phyloP scores from a whole-genome alignment of 2,329 filamentous ascomycete genomes.

The Alternaria ethzedia region DNA sequence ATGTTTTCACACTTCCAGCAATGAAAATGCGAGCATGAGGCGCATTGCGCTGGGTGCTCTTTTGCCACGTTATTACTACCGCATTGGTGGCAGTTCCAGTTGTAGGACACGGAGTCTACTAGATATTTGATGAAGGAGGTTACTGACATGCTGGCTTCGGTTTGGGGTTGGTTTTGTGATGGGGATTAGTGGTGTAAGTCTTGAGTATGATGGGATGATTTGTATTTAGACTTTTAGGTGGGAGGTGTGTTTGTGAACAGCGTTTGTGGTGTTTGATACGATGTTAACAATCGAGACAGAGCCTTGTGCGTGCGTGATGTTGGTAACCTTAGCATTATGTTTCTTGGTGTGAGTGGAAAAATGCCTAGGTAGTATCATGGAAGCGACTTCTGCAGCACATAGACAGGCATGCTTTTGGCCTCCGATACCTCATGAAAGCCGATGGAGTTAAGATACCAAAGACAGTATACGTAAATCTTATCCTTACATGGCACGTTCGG shows the following conservation, averaged over 20 bases:
- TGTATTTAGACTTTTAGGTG: not conserved
- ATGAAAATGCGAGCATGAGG: not conserved
- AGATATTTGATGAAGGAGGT: not conserved
- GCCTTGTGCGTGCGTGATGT: not conserved
- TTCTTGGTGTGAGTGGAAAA: not conserved
- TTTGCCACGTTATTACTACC: not conserved
- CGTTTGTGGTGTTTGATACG: not conserved
- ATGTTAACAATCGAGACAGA: not conserved
- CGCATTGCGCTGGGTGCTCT: not conserved
- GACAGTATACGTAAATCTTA: not conserved
- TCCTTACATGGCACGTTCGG: not conserved
- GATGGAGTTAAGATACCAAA: not conserved
- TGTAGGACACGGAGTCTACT: not conserved
- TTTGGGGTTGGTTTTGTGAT: not conserved
- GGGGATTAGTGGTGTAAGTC: not conserved
- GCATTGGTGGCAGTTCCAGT: constrained; percentile 1
- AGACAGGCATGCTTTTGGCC: not conserved
- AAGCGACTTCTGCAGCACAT: not conserved
- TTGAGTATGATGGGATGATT: not conserved
- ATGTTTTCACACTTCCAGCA: constrained; percentile 2
- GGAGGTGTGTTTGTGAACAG: not conserved
- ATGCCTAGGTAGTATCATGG: not conserved
- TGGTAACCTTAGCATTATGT: not conserved
- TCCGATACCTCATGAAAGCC: not conserved
- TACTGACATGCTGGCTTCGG: not conserved